phyloP scores from a whole-genome alignment of 2,329 filamentous ascomycete genomes.

The Tolypocladium ovalisporum region DNA sequence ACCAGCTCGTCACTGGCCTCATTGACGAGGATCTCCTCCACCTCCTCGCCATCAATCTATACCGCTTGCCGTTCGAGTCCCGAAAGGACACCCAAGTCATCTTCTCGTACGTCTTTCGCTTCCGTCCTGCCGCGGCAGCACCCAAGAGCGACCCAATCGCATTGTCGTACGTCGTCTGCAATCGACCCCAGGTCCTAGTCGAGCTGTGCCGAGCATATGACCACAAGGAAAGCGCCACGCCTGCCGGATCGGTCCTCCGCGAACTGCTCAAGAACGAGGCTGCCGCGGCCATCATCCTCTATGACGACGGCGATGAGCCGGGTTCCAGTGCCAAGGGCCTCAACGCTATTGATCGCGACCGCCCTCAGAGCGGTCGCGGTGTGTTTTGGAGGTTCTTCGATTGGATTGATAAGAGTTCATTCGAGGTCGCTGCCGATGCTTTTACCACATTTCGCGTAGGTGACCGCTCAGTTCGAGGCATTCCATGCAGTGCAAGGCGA shows the following conservation, averaged over 20 bases:
- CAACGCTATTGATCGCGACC: slow-evolving; percentile 64
- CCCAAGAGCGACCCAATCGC: slow-evolving; percentile 68
- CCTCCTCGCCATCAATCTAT: slow-evolving; percentile 70
- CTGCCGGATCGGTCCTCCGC: slow-evolving; percentile 78
- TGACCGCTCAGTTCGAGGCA: background rate
- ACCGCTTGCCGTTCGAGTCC: slow-evolving; percentile 85
- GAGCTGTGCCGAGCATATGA: slow-evolving; percentile 86
- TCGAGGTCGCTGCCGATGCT: slow-evolving; percentile 93
- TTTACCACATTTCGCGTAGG: slow-evolving; percentile 92
- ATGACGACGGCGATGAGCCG: slow-evolving; percentile 69
- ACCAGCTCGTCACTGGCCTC: slow-evolving; percentile 72
- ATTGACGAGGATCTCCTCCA: slow-evolving; percentile 86
- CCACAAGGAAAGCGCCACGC: slow-evolving; percentile 80
- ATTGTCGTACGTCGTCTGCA: slow-evolving; percentile 78
- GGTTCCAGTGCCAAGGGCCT: slow-evolving; percentile 68
- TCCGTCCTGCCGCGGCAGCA: slow-evolving; percentile 60
- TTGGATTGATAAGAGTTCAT: slow-evolving; percentile 94
- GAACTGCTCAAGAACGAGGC: slow-evolving; percentile 86
- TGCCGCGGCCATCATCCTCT: slow-evolving; percentile 81
- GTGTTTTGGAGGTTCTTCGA: slow-evolving; percentile 96
- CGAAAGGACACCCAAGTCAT: slow-evolving; percentile 93
- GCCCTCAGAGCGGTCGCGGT: slow-evolving; percentile 66
- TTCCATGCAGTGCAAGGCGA: background rate
- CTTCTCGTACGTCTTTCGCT: slow-evolving; percentile 89
- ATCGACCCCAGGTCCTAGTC: slow-evolving; percentile 76